Evolutionary conservation across 2,329 filamentous ascomycete species (phyloP), one percentile per base, ranked within the genome.

Genomic region (Ophiostoma montium): DNA sequence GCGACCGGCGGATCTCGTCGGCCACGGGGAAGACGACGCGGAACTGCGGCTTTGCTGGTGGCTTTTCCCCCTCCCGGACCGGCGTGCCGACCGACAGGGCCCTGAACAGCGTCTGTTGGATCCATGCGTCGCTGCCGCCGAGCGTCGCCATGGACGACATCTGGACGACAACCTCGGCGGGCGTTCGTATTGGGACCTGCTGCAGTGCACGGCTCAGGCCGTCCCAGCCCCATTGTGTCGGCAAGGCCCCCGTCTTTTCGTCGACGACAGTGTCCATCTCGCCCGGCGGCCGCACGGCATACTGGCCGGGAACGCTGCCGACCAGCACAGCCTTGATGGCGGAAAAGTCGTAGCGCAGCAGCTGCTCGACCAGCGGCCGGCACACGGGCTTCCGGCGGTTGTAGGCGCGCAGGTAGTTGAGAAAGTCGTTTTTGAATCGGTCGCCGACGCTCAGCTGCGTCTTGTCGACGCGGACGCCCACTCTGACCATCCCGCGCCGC

Each of bases 71-170:
- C n/a, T n/a, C n/a, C n/a, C n/a, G 16, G 15, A 16, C 51, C 1
- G 54, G 56, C 32, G 57, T 61, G 61, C 69, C 30, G 55, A 56
- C 50, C 1, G 62, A 59, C 3, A 80, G 57, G 0, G 73, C 60
- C 11, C 65, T 63, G 58, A 84, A 83, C 15, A 85, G 65, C 0
- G 75, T 80, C 21, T 77, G 71, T 46, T 73, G 74, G 0, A 94
- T 67, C 87, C 87, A 94, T 47, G 72, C 75, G 47, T 86, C 75
- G 9, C 71, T 81, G 23, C 71, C 67, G 0, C 84, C 85, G 0
- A 94, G 69, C 0, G 86, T 87, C 2, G 87, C 87, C 44, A 94
- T 84, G 0, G 86, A 94, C 0, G 87, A 94, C 36, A 90, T 68
- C 63, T 92, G 78, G 4, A 74, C 62, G 1, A 78, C 73, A 27